Evolutionary conservation across 495 filamentous ascomycete species (phyloP), one percentile per base, ranked within the genome.

Genomic region (Neurospora sp.): DNA sequence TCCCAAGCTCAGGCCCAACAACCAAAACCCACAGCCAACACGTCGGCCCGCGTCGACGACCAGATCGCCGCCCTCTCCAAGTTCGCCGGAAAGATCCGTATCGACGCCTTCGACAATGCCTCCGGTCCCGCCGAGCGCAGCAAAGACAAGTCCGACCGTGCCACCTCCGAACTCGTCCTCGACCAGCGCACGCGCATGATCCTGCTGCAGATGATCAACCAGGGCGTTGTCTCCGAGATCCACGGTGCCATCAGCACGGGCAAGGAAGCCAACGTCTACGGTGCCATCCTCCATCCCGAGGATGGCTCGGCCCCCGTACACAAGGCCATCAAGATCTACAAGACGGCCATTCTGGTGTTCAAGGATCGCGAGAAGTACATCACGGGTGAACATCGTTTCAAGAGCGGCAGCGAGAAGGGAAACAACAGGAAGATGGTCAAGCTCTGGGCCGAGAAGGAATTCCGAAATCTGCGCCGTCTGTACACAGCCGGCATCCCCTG

Each of bases 251-350:
- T 99, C 75, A 96, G 92, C 54, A 98, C 96, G 0, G 96, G 96
- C 66, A 99, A 99, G 79, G 96, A 99, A 82, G 96, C 96, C 66
- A 98, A 99, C 75, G 96, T 99, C 27, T 99, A 98, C 83, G 91
- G 94, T 74, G 86, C 82, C 7, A 76, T 83, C 16, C 77, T 82
- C 14, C 82, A 86, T 27, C 76, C 80, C 35, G 79, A 84, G 18
- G 77, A 85, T 10, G 77, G 83, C 38, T 66, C 54, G 12, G 73
- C 76, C 8, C 74, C 79, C 1, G 75, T 82, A 23, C 81, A 85
- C 39, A 90, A 93, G 70, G 96, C 96, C 16, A 93, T 99, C 84
- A 99, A 99, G 82, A 92, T 99, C 31, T 99, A 98, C 88, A 98
- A 98, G 85, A 99, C 96, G 0, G 91, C 91, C 59, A 98, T 98